Conservation (phyloP, 176 grass and related monocot species). For the Eremochloa ophiuroides region DNA sequence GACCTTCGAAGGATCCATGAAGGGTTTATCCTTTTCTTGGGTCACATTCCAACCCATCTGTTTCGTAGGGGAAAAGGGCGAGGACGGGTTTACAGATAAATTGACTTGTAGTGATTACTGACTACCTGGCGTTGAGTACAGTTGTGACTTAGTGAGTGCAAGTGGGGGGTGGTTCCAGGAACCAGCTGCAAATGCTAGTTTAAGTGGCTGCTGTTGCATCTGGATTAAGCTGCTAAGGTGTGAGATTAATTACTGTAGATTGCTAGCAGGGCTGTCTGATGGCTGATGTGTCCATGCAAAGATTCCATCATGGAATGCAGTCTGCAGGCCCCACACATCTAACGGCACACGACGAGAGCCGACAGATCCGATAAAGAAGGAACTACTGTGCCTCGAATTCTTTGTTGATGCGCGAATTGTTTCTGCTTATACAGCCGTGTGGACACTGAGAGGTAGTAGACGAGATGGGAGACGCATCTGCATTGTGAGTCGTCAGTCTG, state of each 20-base stretch:
- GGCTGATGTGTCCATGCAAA: constrained; percentile 25
- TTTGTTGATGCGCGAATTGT: neutral
- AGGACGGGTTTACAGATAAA: constrained; percentile 30
- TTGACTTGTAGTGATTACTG: constrained; percentile 16
- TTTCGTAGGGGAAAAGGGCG: neutral
- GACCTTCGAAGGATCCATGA: too few species aligned
- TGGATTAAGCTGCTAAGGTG: constrained; percentile 24
- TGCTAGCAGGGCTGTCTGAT: constrained; percentile 15
- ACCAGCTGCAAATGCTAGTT: constrained; percentile 28
- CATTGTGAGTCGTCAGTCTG: too few species aligned
- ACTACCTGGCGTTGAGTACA: constrained; percentile 4
- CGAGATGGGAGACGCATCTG: neutral
- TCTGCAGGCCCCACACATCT: neutral
- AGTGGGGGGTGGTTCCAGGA: constrained; percentile 29
- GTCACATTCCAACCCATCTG: constrained; percentile 31
- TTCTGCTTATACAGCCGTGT: neutral
- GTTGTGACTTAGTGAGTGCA: neutral
- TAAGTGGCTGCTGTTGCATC: constrained; percentile 32
- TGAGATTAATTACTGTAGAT: neutral
- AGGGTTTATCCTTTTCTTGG: constrained; percentile 29
- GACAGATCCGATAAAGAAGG: neutral
- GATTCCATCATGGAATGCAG: constrained; percentile 26
- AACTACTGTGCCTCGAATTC: neutral
- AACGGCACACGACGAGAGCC: constrained; percentile 19
- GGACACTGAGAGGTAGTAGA: neutral